phyloP scores from a whole-genome alignment of 192 early-diverging fungal species.

The Coemansia furcata region DNA sequence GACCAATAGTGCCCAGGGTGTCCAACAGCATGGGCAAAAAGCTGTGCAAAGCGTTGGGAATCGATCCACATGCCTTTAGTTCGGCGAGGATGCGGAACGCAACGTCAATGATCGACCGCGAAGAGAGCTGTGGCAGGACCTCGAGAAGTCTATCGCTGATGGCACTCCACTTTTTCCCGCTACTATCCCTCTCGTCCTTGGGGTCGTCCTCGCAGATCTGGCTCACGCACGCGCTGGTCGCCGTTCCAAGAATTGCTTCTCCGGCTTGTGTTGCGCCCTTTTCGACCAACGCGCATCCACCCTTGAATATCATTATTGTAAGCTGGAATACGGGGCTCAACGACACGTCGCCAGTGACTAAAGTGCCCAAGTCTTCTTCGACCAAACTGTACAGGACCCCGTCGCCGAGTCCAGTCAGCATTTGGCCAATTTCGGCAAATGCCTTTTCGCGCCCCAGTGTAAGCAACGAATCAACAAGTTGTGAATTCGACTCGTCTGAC shows the following conservation, averaged over 20 bases:
- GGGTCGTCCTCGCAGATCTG: slow-evolving; percentile 41
- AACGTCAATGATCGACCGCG: slow-evolving; percentile 32
- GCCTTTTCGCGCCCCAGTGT: slow-evolving; percentile 38
- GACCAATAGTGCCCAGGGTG: slow-evolving; percentile 35
- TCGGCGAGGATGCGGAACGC: slow-evolving; percentile 43
- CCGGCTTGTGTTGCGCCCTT: slow-evolving; percentile 4
- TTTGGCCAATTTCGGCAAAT: slow-evolving; percentile 12
- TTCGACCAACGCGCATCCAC: slow-evolving; percentile 28
- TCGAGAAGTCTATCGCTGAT: slow-evolving; percentile 34
- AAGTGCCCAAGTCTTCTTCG: slow-evolving; percentile 18
- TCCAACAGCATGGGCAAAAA: slow-evolving; percentile 42
- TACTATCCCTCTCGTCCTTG: slow-evolving; percentile 2
- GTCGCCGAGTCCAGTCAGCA: slow-evolving; percentile 19
- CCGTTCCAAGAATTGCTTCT: slow-evolving; percentile 7
- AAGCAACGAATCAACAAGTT: slow-evolving; percentile 62
- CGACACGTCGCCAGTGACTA: neutral
- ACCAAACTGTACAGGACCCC: slow-evolving; percentile 20
- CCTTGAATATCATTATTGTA: slow-evolving; percentile 19
- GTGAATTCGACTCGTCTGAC: slow-evolving; percentile 2
- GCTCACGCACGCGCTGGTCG: slow-evolving; percentile 28
- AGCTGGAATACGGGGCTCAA: neutral
- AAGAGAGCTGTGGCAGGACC: slow-evolving; percentile 23
- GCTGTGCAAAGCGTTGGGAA: slow-evolving; percentile 7
- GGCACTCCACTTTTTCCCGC: slow-evolving; percentile 11
- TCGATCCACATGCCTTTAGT: slow-evolving; percentile 34